Evolutionary conservation across 2,329 filamentous ascomycete species (phyloP).

Genomic region (Fusarium avenaceum): DNA sequence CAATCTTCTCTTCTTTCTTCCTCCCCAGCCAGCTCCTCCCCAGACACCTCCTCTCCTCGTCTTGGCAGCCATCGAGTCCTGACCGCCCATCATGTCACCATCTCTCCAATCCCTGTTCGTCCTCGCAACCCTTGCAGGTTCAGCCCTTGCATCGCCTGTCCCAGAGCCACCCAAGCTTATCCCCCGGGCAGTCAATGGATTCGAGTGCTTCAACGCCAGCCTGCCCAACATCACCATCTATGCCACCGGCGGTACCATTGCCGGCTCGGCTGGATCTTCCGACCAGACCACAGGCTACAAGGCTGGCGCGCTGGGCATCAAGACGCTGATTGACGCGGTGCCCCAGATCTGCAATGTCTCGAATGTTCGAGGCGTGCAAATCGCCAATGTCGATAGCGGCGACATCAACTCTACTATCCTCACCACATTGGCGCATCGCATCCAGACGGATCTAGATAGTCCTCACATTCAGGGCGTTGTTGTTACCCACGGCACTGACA

Average conservation of each 20-base stretch:
- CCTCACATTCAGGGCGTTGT: slow-evolving; percentile 63
- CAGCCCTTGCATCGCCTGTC: slow-evolving; percentile 27
- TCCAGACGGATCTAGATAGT: slow-evolving; percentile 61
- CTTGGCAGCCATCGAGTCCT: background rate
- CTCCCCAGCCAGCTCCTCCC: background rate
- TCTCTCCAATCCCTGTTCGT: slow-evolving; percentile 26
- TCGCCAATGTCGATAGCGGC: slow-evolving; percentile 62
- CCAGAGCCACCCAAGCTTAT: slow-evolving; percentile 22
- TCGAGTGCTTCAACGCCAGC: slow-evolving; percentile 43
- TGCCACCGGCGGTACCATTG: slow-evolving; percentile 70
- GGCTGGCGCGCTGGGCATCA: slow-evolving; percentile 60
- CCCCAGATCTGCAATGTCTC: slow-evolving; percentile 66
- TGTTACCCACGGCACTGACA: slow-evolving; percentile 75
- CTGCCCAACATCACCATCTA: slow-evolving; percentile 69
- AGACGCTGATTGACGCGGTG: slow-evolving; percentile 65
- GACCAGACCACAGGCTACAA: slow-evolving; percentile 60
- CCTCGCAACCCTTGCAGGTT: slow-evolving; percentile 24
- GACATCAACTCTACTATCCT: slow-evolving; percentile 63
- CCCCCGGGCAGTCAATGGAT: slow-evolving; percentile 20
- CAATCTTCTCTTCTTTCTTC: background rate
- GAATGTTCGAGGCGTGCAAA: slow-evolving; percentile 66
- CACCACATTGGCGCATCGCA: slow-evolving; percentile 61
- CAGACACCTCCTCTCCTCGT: background rate
- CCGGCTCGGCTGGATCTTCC: slow-evolving; percentile 61
- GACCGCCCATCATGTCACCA: slow-evolving; percentile 25